Percentiles rank a stretch among this genome's conserved stretches.
phyloP scores from a whole-genome alignment of 1,284 basidiomycete species.

The Ustilago tritici region DNA sequence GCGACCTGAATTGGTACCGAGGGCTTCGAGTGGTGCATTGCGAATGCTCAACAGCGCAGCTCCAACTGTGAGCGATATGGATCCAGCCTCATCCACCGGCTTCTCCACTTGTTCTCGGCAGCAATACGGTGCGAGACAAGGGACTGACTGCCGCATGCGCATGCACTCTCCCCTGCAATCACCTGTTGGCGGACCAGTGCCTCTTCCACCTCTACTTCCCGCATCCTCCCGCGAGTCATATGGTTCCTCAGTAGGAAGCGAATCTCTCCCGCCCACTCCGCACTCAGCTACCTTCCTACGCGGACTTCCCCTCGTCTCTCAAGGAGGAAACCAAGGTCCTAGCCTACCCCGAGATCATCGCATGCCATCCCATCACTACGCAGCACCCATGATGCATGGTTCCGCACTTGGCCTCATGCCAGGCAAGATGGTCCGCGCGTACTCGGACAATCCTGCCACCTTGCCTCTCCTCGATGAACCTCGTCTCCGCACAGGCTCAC shows the following conservation, averaged over 20 bases:
- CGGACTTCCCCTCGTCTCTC: conserved; percentile 12
- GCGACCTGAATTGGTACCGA: conserved; percentile 27
- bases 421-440: conserved; percentile 34
- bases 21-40: conserved; percentile 30
- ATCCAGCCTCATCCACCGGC: conserved; percentile 37
- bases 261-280: conserved; percentile 45
- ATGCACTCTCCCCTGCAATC: conserved; percentile 29
- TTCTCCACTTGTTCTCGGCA: conserved; percentile 24
- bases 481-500: conserved; percentile 9
- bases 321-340: conserved; percentile 10
- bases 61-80: conserved; percentile 21
- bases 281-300: conserved; percentile 42
- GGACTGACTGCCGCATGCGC: conserved; percentile 2
- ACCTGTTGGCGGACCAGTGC: conserved; percentile 15
- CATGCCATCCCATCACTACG: conserved; percentile 14
- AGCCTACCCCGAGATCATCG: conserved; percentile 22
- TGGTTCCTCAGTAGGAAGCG: conserved; percentile 31
- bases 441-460: conserved; percentile 27
- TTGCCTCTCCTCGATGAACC: conserved; percentile 1
- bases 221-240: conserved; percentile 41
- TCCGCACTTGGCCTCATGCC: conserved; percentile 40
- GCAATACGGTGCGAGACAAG: neutral
- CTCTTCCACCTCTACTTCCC: conserved; percentile 32
- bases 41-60: conserved; percentile 17
- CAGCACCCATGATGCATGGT: conserved; percentile 5